Conservation (phyloP, 371 early-diverging fungal species). For the Thermomucor indicae-seudaticae region DNA sequence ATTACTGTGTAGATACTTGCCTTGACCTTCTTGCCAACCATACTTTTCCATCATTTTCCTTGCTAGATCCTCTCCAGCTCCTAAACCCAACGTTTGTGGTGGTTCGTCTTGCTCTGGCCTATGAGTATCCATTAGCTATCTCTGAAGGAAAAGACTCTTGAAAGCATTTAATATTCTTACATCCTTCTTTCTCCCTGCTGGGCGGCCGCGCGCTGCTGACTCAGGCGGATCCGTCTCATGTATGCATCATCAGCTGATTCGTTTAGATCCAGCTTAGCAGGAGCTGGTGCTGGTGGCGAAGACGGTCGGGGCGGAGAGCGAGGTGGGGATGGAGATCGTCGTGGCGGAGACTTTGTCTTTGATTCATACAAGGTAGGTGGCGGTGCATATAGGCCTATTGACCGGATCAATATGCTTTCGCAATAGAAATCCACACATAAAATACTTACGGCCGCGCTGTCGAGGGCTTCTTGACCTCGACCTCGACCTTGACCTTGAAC, state of each 20-base stretch:
- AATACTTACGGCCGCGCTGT: slow-evolving; percentile 8
- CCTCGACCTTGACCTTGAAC: slow-evolving; percentile 3
- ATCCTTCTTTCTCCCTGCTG: neutral
- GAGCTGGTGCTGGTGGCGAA: slow-evolving; percentile 4
- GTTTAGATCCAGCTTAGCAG: slow-evolving; percentile 27
- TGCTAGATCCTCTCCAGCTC: slow-evolving; percentile 30
- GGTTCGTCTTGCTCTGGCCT: too few relatives aligned
- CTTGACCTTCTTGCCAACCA: slow-evolving; percentile 41
- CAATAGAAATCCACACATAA: neutral
- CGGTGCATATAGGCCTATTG: slow-evolving; percentile 22
- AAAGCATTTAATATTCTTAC: too few relatives aligned
- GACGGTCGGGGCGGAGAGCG: slow-evolving; percentile 2
- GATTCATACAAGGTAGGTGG: slow-evolving; percentile 16
- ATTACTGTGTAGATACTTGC: neutral
- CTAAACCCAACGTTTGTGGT: slow-evolving; percentile 3
- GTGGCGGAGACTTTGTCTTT: neutral
- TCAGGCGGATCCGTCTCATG: slow-evolving; percentile 45
- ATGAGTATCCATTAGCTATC: too few relatives aligned
- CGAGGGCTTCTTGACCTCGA: slow-evolving; percentile 18
- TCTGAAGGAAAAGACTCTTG: too few relatives aligned
- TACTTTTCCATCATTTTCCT: slow-evolving; percentile 29
- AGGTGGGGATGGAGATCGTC: slow-evolving; percentile 4
- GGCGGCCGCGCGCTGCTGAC: slow-evolving; percentile 1
- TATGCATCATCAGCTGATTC: slow-evolving; percentile 73
- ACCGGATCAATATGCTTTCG: neutral